These are phyloP conservation scores for Pleurostoma richardsiae DNA, from an alignment of 2,329 filamentous ascomycete genomes.

Conservation along the genomic window DNA sequence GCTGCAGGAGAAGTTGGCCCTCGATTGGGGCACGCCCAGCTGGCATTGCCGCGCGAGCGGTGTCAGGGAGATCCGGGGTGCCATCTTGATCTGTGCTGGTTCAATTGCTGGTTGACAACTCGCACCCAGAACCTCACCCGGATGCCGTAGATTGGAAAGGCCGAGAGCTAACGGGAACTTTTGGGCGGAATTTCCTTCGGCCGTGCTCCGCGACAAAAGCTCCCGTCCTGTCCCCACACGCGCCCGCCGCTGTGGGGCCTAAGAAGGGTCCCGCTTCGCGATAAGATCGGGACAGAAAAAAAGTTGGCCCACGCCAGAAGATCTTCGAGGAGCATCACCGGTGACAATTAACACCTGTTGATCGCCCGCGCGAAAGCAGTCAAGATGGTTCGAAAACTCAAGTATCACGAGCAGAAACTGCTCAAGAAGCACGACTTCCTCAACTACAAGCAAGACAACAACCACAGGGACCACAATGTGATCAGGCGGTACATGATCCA, in stretches of 20 bases:
- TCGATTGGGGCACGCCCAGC: conserved; percentile 6
- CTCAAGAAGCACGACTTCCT: conserved; percentile 91
- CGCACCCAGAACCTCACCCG: no score
- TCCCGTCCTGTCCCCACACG: no score
- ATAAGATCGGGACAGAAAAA: conserved; percentile 4
- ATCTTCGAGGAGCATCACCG: conserved; percentile 9
- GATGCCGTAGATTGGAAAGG: no score
- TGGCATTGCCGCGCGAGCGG: conserved; percentile 12
- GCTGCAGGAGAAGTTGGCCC: conserved; percentile 6
- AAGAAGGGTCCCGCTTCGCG: no score
- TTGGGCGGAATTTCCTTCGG: not conserved
- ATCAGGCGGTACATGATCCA: conserved; percentile 86
- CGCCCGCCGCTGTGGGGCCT: no score
- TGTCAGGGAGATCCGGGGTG: conserved; percentile 6
- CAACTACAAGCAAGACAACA: conserved; percentile 83
- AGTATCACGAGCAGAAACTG: conserved; percentile 95
- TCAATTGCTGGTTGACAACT: no score
- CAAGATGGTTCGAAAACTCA: conserved; percentile 90
- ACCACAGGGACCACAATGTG: conserved; percentile 77
- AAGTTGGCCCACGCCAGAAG: conserved; percentile 12
- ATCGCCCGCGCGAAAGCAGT: conserved; percentile 1
- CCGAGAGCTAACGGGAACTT: not conserved
- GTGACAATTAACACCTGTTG: not conserved
- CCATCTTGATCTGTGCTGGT: conserved; percentile 3
- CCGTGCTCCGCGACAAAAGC: not conserved